Conservation (phyloP, 208 protist species). For the Borovskyia barvae region DNA sequence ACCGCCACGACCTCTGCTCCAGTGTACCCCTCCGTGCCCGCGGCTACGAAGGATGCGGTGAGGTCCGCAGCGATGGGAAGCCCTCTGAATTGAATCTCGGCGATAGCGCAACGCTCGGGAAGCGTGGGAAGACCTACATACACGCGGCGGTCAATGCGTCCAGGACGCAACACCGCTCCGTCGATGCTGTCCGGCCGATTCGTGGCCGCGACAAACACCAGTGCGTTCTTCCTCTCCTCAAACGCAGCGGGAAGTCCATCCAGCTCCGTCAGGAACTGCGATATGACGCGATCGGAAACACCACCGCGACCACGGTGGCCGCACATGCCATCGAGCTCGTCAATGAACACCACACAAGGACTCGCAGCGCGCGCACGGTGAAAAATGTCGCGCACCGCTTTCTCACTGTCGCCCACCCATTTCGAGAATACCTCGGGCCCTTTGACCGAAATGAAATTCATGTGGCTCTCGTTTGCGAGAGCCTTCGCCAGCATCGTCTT, state of each 20-base stretch:
- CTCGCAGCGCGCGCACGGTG: conserved; percentile 32
- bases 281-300: conserved; percentile 98
- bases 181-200: conserved; percentile 92
- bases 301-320: conserved; percentile 81
- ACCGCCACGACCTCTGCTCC: conserved; percentile 93
- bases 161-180: conserved; percentile 89
- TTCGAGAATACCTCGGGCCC: conserved; percentile 98
- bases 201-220: conserved; percentile 94
- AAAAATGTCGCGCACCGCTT: conserved; percentile 99
- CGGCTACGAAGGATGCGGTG: conserved; percentile 46
- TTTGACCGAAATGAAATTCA: conserved; percentile 91
- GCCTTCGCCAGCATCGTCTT: conserved; percentile 99
- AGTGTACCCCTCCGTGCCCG: conserved; percentile 79
- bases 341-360: conserved; percentile 97
- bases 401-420: conserved; percentile 98
- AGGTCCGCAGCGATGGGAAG: conserved; percentile 63
- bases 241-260: conserved; percentile 78
- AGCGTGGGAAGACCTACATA: conserved; percentile 90
- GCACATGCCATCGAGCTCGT: conserved; percentile 99
- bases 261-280: conserved; percentile 95
- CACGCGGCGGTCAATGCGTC: conserved; percentile 90
- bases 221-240: conserved; percentile 66
- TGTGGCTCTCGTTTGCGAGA: conserved; percentile 94
- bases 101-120: conserved; percentile 80
- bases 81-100: conserved; percentile 70